Percentiles rank a stretch among this genome's conserved stretches.
Conservation (phyloP, 169 alveolate genomes). For the Cryptosporidium ryanae region DNA sequence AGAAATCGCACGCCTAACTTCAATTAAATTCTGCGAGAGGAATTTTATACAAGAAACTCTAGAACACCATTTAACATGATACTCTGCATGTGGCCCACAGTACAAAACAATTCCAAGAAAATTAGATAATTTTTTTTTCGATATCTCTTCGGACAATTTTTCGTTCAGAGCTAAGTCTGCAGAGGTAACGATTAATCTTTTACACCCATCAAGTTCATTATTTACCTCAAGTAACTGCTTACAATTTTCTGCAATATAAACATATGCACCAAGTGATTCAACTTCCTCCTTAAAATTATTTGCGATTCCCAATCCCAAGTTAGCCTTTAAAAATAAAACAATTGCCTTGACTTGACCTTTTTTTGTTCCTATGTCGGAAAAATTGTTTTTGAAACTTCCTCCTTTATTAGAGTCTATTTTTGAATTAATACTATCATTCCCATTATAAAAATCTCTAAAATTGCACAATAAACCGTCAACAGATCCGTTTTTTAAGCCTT, state of each 20-base stretch:
- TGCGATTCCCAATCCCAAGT: slow-evolving; percentile 53
- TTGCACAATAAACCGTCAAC: not conserved
- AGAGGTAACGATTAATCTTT: slow-evolving; percentile 61
- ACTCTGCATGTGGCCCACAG: slow-evolving; percentile 74
- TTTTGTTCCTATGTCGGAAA: slow-evolving; percentile 3
- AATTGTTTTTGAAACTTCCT: too few relatives aligned
- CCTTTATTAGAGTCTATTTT: not conserved
- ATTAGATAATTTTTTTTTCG: slow-evolving; percentile 42
- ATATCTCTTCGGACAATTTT: slow-evolving; percentile 35
- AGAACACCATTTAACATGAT: slow-evolving; percentile 72
- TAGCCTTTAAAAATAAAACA: slow-evolving; percentile 66
- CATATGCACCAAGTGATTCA: slow-evolving; percentile 75
- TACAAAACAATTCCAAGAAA: slow-evolving; percentile 55
- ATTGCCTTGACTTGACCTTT: slow-evolving; percentile 57
- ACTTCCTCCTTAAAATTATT: slow-evolving; percentile 61
- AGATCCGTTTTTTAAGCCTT: not conserved
- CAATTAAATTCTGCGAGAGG: slow-evolving; percentile 63
- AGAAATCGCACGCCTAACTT: slow-evolving; percentile 74
- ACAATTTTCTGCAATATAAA: slow-evolving; percentile 39
- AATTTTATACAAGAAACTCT: slow-evolving; percentile 56
- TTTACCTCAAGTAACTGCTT: slow-evolving; percentile 25
- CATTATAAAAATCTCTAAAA: slow-evolving; percentile 10
- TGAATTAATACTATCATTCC: slow-evolving; percentile 2
- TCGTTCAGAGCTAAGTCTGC: slow-evolving; percentile 73
- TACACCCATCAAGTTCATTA: slow-evolving; percentile 69